Evolutionary conservation across 2,329 filamentous ascomycete genomes (phyloP).

Genomic region (Sporothrix variecibatus): DNA sequence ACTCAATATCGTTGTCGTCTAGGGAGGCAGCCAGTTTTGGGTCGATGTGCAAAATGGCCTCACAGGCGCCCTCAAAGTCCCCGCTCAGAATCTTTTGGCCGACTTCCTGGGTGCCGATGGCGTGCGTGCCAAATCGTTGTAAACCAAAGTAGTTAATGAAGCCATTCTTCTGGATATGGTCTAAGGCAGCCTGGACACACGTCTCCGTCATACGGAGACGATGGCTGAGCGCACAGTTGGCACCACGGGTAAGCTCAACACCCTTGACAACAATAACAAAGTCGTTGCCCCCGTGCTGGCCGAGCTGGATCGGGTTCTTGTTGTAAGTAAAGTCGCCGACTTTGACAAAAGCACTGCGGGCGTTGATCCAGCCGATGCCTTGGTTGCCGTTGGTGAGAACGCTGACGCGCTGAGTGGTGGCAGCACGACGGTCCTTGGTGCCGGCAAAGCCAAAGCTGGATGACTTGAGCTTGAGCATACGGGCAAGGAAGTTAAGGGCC

Average conservation of each 20-base stretch:
- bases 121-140: slow-evolving; percentile 92
- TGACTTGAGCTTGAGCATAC: slow-evolving; percentile 70
- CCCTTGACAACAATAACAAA: slow-evolving; percentile 91
- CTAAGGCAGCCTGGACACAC: slow-evolving; percentile 61
- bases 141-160: slow-evolving; percentile 98
- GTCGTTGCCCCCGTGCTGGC: slow-evolving; percentile 84
- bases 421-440: slow-evolving; percentile 86
- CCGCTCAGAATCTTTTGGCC: slow-evolving; percentile 81
- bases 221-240: slow-evolving; percentile 50
- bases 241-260: slow-evolving; percentile 61
- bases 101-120: slow-evolving; percentile 80
- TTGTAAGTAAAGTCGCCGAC: slow-evolving; percentile 83
- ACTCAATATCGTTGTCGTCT: slow-evolving; percentile 47
- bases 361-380: slow-evolving; percentile 66
- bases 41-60: slow-evolving; percentile 74
- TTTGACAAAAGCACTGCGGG: slow-evolving; percentile 61
- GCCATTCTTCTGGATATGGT: slow-evolving; percentile 69
- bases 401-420: slow-evolving; percentile 81
- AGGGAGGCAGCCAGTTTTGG: slow-evolving; percentile 48
- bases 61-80: slow-evolving; percentile 78
- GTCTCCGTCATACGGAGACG: slow-evolving; percentile 47
- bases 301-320: slow-evolving; percentile 71
- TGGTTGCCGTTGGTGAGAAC: slow-evolving; percentile 55
- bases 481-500: slow-evolving; percentile 73
- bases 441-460: slow-evolving; percentile 77